Evolutionary conservation across 257 asterid genomes (phyloP).

Genomic region (Fraxinus cuspidata): DNA sequence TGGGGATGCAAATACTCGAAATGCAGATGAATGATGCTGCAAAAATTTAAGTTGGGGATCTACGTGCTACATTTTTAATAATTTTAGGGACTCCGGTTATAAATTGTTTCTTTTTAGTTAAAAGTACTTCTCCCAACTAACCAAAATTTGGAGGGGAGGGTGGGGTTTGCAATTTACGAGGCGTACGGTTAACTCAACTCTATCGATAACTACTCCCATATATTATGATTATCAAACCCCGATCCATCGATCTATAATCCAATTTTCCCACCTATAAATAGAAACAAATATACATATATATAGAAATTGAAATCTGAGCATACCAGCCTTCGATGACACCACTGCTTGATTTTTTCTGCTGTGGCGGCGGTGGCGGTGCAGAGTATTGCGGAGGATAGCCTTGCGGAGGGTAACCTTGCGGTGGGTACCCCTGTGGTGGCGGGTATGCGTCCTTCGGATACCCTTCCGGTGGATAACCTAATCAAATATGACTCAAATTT

Average conservation of each 20-base stretch:
- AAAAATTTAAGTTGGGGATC: too few species aligned
- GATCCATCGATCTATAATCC: slow-evolving; percentile 33
- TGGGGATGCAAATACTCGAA: too few species aligned
- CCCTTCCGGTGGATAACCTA: slow-evolving; percentile 77
- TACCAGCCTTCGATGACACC: slow-evolving; percentile 76
- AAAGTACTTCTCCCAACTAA: too few species aligned
- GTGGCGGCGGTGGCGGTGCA: slow-evolving; percentile 59
- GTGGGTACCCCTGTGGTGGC: slow-evolving; percentile 54
- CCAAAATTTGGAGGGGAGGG: too few species aligned
- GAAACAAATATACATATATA: not conserved
- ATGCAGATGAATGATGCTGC: too few species aligned
- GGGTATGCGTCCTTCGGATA: slow-evolving; percentile 77
- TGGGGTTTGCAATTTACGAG: too few species aligned
- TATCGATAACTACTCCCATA: not conserved
- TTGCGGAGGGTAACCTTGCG: slow-evolving; percentile 61
- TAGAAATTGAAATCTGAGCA: slow-evolving; percentile 2
- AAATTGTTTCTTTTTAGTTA: too few species aligned
- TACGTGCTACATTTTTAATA: too few species aligned
- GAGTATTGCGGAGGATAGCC: slow-evolving; percentile 61
- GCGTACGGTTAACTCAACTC: not conserved
- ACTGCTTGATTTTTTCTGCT: slow-evolving; percentile 44
- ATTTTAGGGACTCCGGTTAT: too few species aligned
- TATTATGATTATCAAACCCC: not conserved
- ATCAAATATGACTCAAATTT: not conserved
- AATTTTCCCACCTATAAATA: not conserved